Evolutionary conservation across 2,329 filamentous ascomycete species (phyloP), one percentile per base, ranked within the genome.

Genomic region (Fonsecaea erecta): DNA sequence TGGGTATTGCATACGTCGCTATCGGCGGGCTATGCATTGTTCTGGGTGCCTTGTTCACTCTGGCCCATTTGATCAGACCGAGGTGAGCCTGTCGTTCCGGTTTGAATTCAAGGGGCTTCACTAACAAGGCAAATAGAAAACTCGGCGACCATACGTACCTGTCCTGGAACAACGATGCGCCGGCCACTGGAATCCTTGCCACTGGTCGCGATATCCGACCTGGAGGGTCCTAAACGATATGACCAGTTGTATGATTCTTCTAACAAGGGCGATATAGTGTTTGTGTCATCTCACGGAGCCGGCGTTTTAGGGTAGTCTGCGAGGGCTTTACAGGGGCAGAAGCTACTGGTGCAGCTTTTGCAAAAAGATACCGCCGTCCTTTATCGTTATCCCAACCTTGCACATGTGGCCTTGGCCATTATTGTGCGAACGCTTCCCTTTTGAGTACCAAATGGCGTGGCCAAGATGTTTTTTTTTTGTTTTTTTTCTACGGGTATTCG

Each of bases 111-210:
- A 32, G 18, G 26, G 12, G 14, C 54, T 30, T 26, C 28, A 16
- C 2, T 32, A 58, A 24, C 46, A 3, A 18, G 9, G 32, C 7
- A n/a, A 69, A 57, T 71, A 94, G 95, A 74, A 99, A 98, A 90
- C 86, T 99, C 48, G 95, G 95, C 67, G 95, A 99, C 77, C 95
- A 98, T 78, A 97, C 93, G 8, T 98, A 99, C 77, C 85, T 99
- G 55, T 95, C 92, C 26, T 99, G 95, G 95, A 97, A 98, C 77
- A 90, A 88, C 68, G 88, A 90, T 52, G 81, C 86, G 66, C 59
- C 64, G 12, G 83, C 80, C 65, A 83, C 85, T 52, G 85, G 84
- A 65, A 85, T 54, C 21, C 57, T 83, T 18, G 76, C 81, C 26
- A 81, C 81, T 1, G 81, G 79, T 52, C 87, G 88, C 65, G 86